Conservation (phyloP, 2,329 filamentous ascomycete species). For the Emergomyces africanus region DNA sequence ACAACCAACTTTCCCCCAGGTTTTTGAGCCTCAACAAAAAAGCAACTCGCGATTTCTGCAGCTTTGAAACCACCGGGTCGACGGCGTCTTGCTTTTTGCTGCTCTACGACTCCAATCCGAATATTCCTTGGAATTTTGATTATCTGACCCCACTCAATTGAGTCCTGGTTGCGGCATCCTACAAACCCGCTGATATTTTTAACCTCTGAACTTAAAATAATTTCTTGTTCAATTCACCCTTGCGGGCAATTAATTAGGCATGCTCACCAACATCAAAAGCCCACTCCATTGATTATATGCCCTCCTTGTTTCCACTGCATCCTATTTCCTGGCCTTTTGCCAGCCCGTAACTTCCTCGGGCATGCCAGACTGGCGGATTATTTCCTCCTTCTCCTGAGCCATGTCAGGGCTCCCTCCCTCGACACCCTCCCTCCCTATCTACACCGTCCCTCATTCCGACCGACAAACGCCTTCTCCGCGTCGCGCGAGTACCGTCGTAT, state of each 20-base stretch:
- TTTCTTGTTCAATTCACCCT: not conserved
- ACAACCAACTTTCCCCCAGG: not conserved
- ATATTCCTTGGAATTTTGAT: not conserved
- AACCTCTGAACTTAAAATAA: not conserved
- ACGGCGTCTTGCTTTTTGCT: too few species aligned
- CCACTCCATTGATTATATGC: conserved; percentile 2
- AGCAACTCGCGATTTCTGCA: not conserved
- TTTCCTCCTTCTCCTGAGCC: conserved; percentile 33
- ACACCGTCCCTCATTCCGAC: conserved; percentile 31
- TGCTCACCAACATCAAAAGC: not conserved
- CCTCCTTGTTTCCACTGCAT: not conserved
- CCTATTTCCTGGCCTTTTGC: conserved; percentile 1
- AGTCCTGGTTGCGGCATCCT: not conserved
- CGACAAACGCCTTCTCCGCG: conserved; percentile 12
- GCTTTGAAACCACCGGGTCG: not conserved
- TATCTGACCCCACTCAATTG: not conserved
- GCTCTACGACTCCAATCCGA: not conserved
- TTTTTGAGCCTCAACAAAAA: not conserved
- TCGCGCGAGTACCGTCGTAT: conserved; percentile 5
- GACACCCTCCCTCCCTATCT: conserved; percentile 45
- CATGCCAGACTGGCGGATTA: conserved; percentile 4
- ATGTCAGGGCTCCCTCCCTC: conserved; percentile 45
- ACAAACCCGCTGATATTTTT: not conserved
- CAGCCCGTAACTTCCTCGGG: conserved; percentile 3
- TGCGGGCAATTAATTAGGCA: too few species aligned